These are phyloP conservation scores for Chlorencoelia australis DNA, from an alignment of 2,329 filamentous ascomycete genomes.

Conservation along the genomic window DNA sequence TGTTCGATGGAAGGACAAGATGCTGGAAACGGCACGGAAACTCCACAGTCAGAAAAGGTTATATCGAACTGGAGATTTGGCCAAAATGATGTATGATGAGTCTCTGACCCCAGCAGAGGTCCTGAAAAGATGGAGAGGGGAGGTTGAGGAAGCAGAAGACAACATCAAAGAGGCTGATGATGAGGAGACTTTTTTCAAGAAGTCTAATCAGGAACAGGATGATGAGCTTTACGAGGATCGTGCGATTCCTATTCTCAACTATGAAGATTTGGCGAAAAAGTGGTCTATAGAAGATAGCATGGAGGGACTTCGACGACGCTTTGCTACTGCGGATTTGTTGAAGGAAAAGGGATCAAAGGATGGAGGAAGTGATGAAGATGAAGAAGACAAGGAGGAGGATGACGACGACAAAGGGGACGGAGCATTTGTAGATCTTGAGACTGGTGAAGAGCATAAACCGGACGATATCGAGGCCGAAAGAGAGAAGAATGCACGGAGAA, in stretches of 20 bases:
- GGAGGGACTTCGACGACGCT: conserved; percentile 62
- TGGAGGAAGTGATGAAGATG: conserved; percentile 35
- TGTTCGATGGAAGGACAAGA: conserved; percentile 79
- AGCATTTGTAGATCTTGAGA: conserved; percentile 78
- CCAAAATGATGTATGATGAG: conserved; percentile 80
- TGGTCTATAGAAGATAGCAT: conserved; percentile 76
- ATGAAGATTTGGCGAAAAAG: conserved; percentile 69
- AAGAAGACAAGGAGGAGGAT: conserved; percentile 36
- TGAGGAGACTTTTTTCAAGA: conserved; percentile 55
- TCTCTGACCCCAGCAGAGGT: conserved; percentile 66
- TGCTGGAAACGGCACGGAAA: conserved; percentile 62
- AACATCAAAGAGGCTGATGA: conserved; percentile 46
- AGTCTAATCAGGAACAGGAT: conserved; percentile 53
- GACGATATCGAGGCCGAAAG: conserved; percentile 71
- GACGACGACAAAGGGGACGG: conserved; percentile 65
- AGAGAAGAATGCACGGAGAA: conserved; percentile 79
- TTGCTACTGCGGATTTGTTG: conserved; percentile 60
- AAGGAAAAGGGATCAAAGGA: conserved; percentile 43
- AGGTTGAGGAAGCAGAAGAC: conserved; percentile 47
- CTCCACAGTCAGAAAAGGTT: conserved; percentile 60
- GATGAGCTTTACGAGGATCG: conserved; percentile 66
- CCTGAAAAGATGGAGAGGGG: conserved; percentile 69
- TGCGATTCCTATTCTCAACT: conserved; percentile 68
- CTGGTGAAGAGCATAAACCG: conserved; percentile 50
- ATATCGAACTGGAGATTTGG: conserved; percentile 73